Evolutionary conservation across 805 yeast genomes (phyloP).

Genomic region (Yarrowia sp.): DNA sequence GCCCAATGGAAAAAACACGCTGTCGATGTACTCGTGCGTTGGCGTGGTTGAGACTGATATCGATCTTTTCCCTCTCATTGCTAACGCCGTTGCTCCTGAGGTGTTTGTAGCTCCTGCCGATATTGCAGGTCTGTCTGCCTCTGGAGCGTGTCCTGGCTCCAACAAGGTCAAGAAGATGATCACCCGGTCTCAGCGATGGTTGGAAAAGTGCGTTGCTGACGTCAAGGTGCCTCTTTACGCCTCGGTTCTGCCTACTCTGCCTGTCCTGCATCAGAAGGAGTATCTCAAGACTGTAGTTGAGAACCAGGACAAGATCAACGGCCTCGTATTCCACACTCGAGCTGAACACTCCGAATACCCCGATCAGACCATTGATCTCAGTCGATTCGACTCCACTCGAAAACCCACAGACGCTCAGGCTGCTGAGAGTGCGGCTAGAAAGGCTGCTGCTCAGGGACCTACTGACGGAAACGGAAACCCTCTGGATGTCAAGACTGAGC

Average conservation of each 20-base stretch:
- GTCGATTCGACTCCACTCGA: slow-evolving; percentile 39
- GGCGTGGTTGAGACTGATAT: slow-evolving; percentile 50
- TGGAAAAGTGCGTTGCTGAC: slow-evolving; percentile 42
- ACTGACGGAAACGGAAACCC: slow-evolving; percentile 36
- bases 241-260: slow-evolving; percentile 49
- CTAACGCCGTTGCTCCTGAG: slow-evolving; percentile 46
- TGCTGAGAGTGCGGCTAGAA: slow-evolving; percentile 18
- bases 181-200: slow-evolving; percentile 50
- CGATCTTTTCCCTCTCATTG: slow-evolving; percentile 43
- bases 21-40: slow-evolving; percentile 51
- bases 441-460: slow-evolving; percentile 30
- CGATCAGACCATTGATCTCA: slow-evolving; percentile 26
- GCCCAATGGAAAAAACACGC: slow-evolving; percentile 49
- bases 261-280: slow-evolving; percentile 42
- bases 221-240: slow-evolving; percentile 45
- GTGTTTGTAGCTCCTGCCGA: slow-evolving; percentile 51
- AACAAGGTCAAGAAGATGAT: slow-evolving; percentile 52
- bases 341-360: slow-evolving; percentile 37
- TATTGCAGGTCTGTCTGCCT: slow-evolving; percentile 44
- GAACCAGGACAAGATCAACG: slow-evolving; percentile 32
- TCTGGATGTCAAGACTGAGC: slow-evolving; percentile 16
- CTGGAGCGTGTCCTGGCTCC: slow-evolving; percentile 49
- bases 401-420: slow-evolving; percentile 9
- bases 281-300: slow-evolving; percentile 43
- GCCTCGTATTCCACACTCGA: slow-evolving; percentile 41